Base-by-base conservation (phyloP, 2,329 filamentous ascomycete genomes). In the Chaetomium olivaceum region DNA sequence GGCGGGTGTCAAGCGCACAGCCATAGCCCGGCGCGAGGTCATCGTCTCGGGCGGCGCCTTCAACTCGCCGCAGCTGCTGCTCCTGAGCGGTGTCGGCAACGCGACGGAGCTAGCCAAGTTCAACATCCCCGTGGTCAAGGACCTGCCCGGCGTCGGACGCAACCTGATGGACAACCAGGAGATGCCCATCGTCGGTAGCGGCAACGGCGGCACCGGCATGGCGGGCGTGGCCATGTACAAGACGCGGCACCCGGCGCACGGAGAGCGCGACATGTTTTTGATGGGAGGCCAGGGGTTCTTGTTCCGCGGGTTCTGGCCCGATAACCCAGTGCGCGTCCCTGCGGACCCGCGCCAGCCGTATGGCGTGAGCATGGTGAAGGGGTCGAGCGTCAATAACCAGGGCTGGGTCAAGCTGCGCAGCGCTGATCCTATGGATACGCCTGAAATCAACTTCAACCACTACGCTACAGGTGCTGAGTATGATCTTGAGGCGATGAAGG, bases 321-420 rank as follows among this genome's bases (percentile, higher is more conserved):
- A 74, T 58, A 72, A 73, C 63, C 67, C 67, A 48, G 43, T 61
- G 36, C n/a, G 50, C 4, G 43, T 60, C 48, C 64, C 56, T 1
- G 83, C 52, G 25, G 25, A 67, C 48, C 33, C 52, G 39, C 16
- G 60, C 63, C 55, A n/a, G 51, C 3, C 59, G 43, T 27, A 68
- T 48, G 23, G 21, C 60, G 55, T 69, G 86, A 73, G 80, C 81
- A 4, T 83, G 85, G 71, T 69, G 12, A 59, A 60, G 16, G 62
- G 62, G 9, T 50, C 55, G 5, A 67, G 82, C 0, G 80, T 81
- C 59, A 91, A 90, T 36, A 79, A 80, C 33, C 81, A 82, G 4
- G 89, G 89, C 16, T 86, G 81, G 0, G 87, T 91, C 14, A 83
- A 77, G 0, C 79, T 91, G 1, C 79, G 78, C 21, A 89, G 86